Evolutionary conservation across 108 stramenopile genomes (phyloP).

Genomic region (Stephanodiscus triporus): DNA sequence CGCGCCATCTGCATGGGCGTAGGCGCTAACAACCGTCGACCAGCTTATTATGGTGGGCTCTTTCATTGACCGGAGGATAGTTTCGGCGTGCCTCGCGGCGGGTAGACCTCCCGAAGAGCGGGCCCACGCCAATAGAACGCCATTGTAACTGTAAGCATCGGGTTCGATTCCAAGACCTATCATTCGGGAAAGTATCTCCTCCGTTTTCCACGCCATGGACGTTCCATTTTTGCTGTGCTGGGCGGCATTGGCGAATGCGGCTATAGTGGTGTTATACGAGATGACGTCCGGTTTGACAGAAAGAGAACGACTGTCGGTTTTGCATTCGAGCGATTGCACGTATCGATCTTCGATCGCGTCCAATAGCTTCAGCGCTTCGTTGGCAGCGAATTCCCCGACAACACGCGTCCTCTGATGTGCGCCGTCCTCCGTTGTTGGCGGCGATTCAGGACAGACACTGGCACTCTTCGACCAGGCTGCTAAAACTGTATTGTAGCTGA

Average conservation of each 20-base stretch:
- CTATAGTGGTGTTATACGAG: constrained; percentile 41
- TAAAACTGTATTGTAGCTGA: constrained; percentile 45
- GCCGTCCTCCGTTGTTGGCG: not conserved
- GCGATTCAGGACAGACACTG: not conserved
- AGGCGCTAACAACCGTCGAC: constrained; percentile 58
- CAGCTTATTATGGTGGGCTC: constrained; percentile 38
- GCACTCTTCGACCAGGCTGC: constrained; percentile 48
- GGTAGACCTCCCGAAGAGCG: constrained; percentile 33
- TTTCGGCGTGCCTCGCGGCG: constrained; percentile 34
- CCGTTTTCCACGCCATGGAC: constrained; percentile 19
- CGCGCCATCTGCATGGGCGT: constrained; percentile 48
- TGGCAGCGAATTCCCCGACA: constrained; percentile 34
- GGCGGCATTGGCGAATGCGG: constrained; percentile 46
- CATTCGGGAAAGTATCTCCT: constrained; percentile 33
- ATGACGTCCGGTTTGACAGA: constrained; percentile 39
- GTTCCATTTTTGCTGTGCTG: constrained; percentile 22
- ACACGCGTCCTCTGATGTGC: not conserved
- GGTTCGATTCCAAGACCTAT: constrained; percentile 17
- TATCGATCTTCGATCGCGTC: constrained; percentile 23
- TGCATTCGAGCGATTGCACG: constrained; percentile 1
- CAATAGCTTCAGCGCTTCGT: constrained; percentile 31
- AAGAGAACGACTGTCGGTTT: not conserved
- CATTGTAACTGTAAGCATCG: constrained; percentile 39
- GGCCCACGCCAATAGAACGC: constrained; percentile 43
- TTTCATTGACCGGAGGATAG: constrained; percentile 37